Conservation (phyloP, 2,329 filamentous ascomycete species). For the Teratosphaeria destructans region DNA sequence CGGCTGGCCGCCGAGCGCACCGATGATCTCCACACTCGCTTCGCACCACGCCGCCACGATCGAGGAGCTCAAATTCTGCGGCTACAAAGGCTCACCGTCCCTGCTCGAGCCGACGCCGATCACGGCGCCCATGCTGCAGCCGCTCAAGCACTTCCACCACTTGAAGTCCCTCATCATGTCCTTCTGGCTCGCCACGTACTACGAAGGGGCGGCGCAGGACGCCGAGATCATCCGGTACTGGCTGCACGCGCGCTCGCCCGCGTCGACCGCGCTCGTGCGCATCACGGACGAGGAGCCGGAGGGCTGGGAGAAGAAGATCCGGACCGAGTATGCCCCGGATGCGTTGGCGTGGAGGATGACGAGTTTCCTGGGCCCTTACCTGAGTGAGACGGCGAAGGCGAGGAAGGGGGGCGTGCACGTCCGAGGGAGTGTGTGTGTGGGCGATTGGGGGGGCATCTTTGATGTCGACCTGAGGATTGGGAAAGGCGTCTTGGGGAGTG, state of each 20-base stretch:
- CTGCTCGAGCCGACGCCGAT: constrained; percentile 30
- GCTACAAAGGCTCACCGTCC: constrained; percentile 34
- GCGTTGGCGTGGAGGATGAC: constrained; percentile 32
- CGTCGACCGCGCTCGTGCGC: constrained; percentile 29
- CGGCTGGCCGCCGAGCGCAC: constrained; percentile 30
- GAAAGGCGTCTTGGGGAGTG: constrained; percentile 16
- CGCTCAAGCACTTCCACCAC: constrained; percentile 33
- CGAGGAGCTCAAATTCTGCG: constrained; percentile 38
- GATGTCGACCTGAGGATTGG: constrained; percentile 37
- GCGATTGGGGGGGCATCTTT: constrained; percentile 31
- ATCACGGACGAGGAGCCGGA: constrained; percentile 23
- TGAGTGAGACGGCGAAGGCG: constrained; percentile 32
- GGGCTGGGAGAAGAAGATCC: constrained; percentile 33
- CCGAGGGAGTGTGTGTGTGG: constrained; percentile 36
- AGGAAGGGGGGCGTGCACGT: constrained; percentile 33
- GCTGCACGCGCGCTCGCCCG: constrained; percentile 29
- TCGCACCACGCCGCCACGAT: constrained; percentile 31
- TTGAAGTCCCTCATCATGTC: constrained; percentile 32
- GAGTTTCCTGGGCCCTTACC: constrained; percentile 28
- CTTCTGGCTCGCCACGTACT: constrained; percentile 33
- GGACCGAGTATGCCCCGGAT: constrained; percentile 29
- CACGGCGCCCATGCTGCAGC: constrained; percentile 28
- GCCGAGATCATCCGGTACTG: constrained; percentile 35
- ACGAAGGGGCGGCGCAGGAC: constrained; percentile 28
- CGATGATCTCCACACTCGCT: constrained; percentile 34